Evolutionary conservation across 2,329 filamentous ascomycete genomes (phyloP), one percentile per base, ranked within the genome.

Genomic region (Pseudomassariella vexata): DNA sequence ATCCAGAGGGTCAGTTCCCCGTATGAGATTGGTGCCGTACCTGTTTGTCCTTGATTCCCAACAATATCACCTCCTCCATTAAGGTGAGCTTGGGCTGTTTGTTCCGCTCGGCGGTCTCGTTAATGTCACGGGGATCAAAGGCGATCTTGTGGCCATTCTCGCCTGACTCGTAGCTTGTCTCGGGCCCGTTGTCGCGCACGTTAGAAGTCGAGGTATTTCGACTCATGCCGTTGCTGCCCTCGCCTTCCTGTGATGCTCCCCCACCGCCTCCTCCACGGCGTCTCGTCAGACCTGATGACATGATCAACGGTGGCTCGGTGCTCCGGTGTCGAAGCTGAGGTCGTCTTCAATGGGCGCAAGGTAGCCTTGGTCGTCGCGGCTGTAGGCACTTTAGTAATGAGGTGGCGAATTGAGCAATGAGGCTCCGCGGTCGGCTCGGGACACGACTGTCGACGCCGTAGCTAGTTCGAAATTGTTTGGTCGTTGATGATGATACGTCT

Each of bases 141-240:
- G 89, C 92, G 61, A 98, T 96, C 73, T 94, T 95, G 74, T 96
- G 92, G 46, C 92, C 92, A 66, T 95, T 95, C 64, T 94, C 90
- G 59, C 83, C 74, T 56, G 73, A 88, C 65, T 89, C 84, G 69
- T 94, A 96, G 52, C 84, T 90, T 39, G 92, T 95, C 65, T 81
- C 78, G 51, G 76, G 77, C 43, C 59, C 66, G 52, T 50, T 65
- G 52, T 76, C 73, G 53, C 63, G 64, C 52, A 63, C 57, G 54
- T 73, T 73, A 50, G 58, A 62, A 38, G 70, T 60, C 27, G 69
- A 70, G 51, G 76, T 68, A 67, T 77, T 63, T 50, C 71, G 65
- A 67, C 77, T 70, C 40, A 79, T 51, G 37, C 59, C 60, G 42
- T 62, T 64, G 55, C 59, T 63, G 54, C 76, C 71, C 41, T 82